Evolutionary conservation across 1,139 yeast species (phyloP), one percentile per base, ranked within the genome.

Genomic region (Yamadazyma siamensis): DNA sequence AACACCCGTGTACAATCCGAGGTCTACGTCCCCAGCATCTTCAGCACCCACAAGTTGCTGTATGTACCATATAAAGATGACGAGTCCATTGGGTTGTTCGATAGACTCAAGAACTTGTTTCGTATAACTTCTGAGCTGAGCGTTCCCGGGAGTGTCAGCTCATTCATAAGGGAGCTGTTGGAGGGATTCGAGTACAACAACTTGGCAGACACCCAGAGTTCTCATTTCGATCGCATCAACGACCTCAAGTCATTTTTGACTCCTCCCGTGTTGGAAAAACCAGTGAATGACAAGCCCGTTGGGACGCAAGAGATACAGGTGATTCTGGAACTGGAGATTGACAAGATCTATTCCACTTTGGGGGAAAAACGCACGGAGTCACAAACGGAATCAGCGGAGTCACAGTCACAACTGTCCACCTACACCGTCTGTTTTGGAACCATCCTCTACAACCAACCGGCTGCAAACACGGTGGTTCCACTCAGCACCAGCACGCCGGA

Each of bases 351-450:
- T 13, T 13, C 24, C 10, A 7, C 7, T 8, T 10, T 18, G 7
- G 20, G 10, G 10, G 7, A 8, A 18, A 18, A 18, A 18, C n/a
- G n/a, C n/a, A 21, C n/a, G 6, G n/a, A 6, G 13, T 6, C n/a
- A 21, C 7, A 6, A 7, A n/a, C 23, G 7, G n/a, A 21, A 21
- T 6, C 23, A 7, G 10, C 20, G 20, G 23, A 21, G 11, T 6
- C 23, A 7, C 13, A 21, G 11, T 13, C 29, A 8, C n/a, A 15
- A 5, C 10, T 13, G 9, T 10, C 13, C 2, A 21, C 63, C 6
- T 52, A 63, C 33, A 57, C 71, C 1, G 52, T 58, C 4, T 59
- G 72, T 3, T 50, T 64, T 20, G 74, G 74, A 13, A 52, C 57
- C 19, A 45, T 68, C 7, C 43, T 66, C 12, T 55, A 59, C 33